These are phyloP conservation scores for Xylaria sp. DNA, from an alignment of 2,329 filamentous ascomycete species.

Conservation along the genomic window DNA sequence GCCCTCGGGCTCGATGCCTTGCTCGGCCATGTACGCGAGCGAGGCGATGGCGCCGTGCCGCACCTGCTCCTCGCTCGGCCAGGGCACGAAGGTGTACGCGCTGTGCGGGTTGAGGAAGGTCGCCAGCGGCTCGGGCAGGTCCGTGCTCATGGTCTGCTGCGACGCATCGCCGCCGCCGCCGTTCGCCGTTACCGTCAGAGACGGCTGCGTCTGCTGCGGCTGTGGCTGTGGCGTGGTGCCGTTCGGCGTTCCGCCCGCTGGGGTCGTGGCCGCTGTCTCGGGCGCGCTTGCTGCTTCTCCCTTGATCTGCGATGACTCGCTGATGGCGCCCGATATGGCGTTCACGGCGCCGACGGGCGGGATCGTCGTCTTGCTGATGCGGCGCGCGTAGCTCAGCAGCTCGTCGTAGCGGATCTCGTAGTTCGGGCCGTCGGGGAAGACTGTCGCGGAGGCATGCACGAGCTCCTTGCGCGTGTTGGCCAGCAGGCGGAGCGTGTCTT, in stretches of 20 bases:
- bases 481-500: constrained; percentile 74
- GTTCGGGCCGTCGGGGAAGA: constrained; percentile 62
- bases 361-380: constrained; percentile 82
- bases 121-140: constrained; percentile 61
- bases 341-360: constrained; percentile 69
- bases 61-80: constrained; percentile 79
- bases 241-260: constrained; percentile 45
- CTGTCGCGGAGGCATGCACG: constrained; percentile 69
- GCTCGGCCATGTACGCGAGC: constrained; percentile 70
- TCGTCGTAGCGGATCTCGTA: constrained; percentile 75
- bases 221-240: constrained; percentile 28
- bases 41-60: constrained; percentile 73
- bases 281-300: constrained; percentile 42
- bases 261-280: constrained; percentile 45
- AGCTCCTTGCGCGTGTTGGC: constrained; percentile 80
- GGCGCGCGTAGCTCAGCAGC: constrained; percentile 80
- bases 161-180: constrained; percentile 32
- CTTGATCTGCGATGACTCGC: constrained; percentile 28
- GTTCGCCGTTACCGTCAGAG: not conserved
- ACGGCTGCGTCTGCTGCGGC: not conserved
- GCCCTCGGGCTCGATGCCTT: constrained; percentile 69
- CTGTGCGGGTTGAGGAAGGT: constrained; percentile 66
- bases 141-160: constrained; percentile 41
- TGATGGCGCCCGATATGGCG: constrained; percentile 51
- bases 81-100: constrained; percentile 75